Conservation (phyloP, 495 filamentous ascomycete species). For the Penicillium turbatum region DNA sequence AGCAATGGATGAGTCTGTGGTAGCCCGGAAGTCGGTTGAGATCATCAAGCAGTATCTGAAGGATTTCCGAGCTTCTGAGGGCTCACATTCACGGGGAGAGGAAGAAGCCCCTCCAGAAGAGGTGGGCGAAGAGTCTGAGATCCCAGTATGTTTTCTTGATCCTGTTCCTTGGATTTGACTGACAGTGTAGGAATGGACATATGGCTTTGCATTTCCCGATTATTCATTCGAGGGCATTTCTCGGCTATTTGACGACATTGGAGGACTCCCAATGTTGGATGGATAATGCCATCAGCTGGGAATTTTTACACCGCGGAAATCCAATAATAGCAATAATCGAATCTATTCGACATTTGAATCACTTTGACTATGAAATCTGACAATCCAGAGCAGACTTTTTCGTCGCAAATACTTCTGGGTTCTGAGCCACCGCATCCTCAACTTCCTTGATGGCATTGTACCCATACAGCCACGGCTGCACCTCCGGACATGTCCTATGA, state of each 20-base stretch:
- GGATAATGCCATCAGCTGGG: slow-evolving; percentile 6
- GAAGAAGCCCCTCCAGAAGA: not conserved
- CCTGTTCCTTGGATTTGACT: not conserved
- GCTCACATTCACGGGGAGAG: not conserved
- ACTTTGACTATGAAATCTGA: too few relatives aligned
- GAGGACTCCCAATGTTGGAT: slow-evolving; percentile 34
- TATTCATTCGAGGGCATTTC: slow-evolving; percentile 42
- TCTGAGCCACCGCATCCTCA: slow-evolving; percentile 43
- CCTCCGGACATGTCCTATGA: slow-evolving; percentile 51
- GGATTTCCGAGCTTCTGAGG: slow-evolving; percentile 27
- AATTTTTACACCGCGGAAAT: too few relatives aligned
- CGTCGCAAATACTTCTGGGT: slow-evolving; percentile 26
- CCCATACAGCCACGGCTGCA: slow-evolving; percentile 58
- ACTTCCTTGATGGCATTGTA: slow-evolving; percentile 58
- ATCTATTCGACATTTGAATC: too few relatives aligned
- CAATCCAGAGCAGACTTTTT: not conserved
- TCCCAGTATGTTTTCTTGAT: slow-evolving; percentile 21
- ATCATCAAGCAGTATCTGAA: slow-evolving; percentile 37
- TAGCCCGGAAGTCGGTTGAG: slow-evolving; percentile 37
- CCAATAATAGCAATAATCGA: too few relatives aligned
- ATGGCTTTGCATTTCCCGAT: slow-evolving; percentile 40
- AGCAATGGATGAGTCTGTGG: slow-evolving; percentile 42
- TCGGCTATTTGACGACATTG: slow-evolving; percentile 37
- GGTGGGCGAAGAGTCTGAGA: slow-evolving; percentile 23
- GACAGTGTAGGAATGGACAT: slow-evolving; percentile 32